Conservation (phyloP, 257 asterid genomes). For the Capsicum rhomboideum region DNA sequence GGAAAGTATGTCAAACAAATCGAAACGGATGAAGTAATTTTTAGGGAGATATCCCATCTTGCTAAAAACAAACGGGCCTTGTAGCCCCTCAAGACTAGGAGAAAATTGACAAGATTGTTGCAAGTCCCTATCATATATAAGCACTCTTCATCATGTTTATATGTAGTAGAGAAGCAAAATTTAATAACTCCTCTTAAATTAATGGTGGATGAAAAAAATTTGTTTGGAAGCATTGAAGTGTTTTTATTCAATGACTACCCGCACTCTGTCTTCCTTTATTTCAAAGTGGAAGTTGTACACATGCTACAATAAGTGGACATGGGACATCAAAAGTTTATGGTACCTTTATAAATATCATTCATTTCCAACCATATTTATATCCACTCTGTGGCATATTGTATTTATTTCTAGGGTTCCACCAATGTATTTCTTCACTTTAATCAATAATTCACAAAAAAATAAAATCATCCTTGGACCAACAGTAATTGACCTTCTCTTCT, state of each 20-base stretch:
- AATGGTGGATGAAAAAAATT: not conserved
- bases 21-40: too few relatives aligned
- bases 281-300: not conserved
- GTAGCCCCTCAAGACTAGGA: not conserved
- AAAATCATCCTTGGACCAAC: not conserved
- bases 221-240: constrained; percentile 1
- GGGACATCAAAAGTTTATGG: not conserved
- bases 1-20: too few relatives aligned
- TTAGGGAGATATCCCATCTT: not conserved
- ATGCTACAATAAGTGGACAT: not conserved
- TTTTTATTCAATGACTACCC: not conserved
- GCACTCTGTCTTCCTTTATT: not conserved
- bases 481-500: not conserved
- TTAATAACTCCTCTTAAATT: not conserved
- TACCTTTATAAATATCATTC: not conserved
- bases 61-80: not conserved
- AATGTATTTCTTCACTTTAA: not conserved
- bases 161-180: not conserved
- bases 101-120: not conserved
- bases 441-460: not conserved
- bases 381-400: not conserved
- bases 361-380: not conserved
- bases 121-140: not conserved
- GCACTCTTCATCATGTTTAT: not conserved
- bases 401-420: not conserved